Base-by-base conservation (phyloP, 208 protist genomes). In the Zelonia costaricensis region DNA sequence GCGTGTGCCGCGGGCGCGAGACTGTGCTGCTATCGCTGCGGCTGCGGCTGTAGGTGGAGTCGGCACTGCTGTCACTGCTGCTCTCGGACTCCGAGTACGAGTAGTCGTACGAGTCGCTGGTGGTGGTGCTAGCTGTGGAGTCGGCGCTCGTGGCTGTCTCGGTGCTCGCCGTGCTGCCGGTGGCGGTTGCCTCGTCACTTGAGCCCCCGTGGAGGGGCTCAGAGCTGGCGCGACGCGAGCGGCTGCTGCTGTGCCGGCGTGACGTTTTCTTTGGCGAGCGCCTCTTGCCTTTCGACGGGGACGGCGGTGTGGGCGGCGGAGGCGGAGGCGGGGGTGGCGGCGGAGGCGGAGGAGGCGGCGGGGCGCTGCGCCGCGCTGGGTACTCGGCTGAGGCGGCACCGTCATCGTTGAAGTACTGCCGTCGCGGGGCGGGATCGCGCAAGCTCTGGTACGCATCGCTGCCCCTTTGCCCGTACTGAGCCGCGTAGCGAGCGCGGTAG, bases 361-460 rank as follows among this genome's bases (percentile, higher is more conserved):
- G 7, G 13, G 35, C 30, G 51, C 52, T 60, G 20, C 42, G 56
- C 18, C 43, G 40, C 27, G 36, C 6, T 12, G 45, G 48, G 22
- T 0, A 57, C 23, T 22, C 23, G 42, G 1, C 23, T 7, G 43
- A 31, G 1, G 65, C n/a, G n/a, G n/a, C 46, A 15, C 25, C 3
- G 13, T 39, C 39, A n/a, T 44, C 44, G 28, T 48, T 64, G 57
- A 72, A 72, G 36, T 65, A 72, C 9, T 18, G 35, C 22, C 52
- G 40, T 7, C 39, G 15, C 4, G 57, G 18, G 3, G 28, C 2
- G 2, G 60, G 44, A 35, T 65, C 44, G 49, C 30, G 5, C 4
- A 28, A 5, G 49, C n/a, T 42, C 28, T 35, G 38, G 55, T 63
- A 53, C 13, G 65, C 40, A n/a, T 63, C 65, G 8, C 44, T 64